Conservation (phyloP, 108 stramenopile genomes). For the Cylindrotheca fusiformis region DNA sequence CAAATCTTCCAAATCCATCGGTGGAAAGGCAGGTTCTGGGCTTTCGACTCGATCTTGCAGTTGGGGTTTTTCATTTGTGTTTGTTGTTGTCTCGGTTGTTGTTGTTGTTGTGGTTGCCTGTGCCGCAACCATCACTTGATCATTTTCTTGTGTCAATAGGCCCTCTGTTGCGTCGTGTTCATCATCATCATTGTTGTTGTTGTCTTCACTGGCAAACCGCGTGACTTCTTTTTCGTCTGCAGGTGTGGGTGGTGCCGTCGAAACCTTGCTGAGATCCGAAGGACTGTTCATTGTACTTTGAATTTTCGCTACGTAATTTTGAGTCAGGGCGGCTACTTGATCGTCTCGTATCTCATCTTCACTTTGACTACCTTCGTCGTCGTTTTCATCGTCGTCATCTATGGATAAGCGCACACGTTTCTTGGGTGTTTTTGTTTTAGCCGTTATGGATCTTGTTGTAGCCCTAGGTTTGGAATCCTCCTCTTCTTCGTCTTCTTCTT, state of each 20-base stretch:
- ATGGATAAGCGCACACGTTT: conserved; percentile 4
- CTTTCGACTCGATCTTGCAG: not conserved
- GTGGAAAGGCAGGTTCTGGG: not conserved
- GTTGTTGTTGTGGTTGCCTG: conserved; percentile 8
- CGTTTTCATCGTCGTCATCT: not conserved
- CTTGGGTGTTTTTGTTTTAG: conserved; percentile 9
- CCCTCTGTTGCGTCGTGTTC: not conserved
- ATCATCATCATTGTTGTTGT: conserved; percentile 4
- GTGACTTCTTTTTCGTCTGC: not conserved
- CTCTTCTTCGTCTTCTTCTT: conserved; percentile 1
- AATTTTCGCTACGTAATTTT: conserved; percentile 7
- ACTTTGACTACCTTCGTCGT: not conserved
- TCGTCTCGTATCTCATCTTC: not conserved
- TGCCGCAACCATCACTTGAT: conserved; percentile 5
- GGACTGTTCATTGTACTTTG: conserved; percentile 26
- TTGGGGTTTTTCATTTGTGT: not conserved
- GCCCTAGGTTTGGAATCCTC: conserved; percentile 3
- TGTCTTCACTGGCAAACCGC: not conserved
- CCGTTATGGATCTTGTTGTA: not conserved
- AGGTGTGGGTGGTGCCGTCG: conserved; percentile 42
- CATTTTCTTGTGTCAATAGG: not conserved
- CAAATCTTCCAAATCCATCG: not conserved
- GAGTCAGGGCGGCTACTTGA: conserved; percentile 4
- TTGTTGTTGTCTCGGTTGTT: not conserved
- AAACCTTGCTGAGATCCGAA: conserved; percentile 41